These are phyloP conservation scores for Hypoxylon intermedium DNA, from an alignment of 495 filamentous ascomycete species.

Conservation along the genomic window DNA sequence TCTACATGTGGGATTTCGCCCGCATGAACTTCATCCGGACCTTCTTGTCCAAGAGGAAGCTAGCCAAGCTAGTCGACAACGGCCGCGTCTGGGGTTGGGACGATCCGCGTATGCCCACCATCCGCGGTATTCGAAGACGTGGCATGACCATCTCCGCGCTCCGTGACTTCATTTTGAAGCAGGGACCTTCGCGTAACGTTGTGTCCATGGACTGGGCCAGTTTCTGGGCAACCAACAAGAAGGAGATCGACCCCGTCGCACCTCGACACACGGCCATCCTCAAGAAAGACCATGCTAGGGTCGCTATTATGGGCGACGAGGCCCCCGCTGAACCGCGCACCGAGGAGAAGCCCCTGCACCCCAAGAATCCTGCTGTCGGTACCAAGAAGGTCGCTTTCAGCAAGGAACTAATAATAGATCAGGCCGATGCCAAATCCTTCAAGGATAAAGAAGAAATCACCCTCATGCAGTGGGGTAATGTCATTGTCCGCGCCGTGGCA, in stretches of 20 bases:
- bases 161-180: conserved; percentile 90
- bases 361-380: conserved; percentile 84
- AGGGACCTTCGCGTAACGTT: conserved; percentile 88
- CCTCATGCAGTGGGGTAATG: conserved; percentile 95
- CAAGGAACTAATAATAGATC: conserved; percentile 76
- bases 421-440: conserved; percentile 83
- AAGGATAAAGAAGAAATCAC: conserved; percentile 90
- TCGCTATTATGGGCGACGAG: conserved; percentile 66
- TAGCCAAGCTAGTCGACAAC: conserved; percentile 88
- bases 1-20: conserved; percentile 97
- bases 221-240: conserved; percentile 96
- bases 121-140: conserved; percentile 85
- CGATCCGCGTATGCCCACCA: conserved; percentile 92
- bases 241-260: conserved; percentile 88
- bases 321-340: conserved; percentile 68
- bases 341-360: conserved; percentile 82
- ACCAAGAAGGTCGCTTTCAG: conserved; percentile 84
- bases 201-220: conserved; percentile 88
- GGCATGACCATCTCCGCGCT: conserved; percentile 91
- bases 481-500: conserved; percentile 70
- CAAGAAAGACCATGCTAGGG: conserved; percentile 70
- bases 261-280: conserved; percentile 83
- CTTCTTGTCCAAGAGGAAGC: conserved; percentile 90
- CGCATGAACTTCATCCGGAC: conserved; percentile 95
- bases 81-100: conserved; percentile 93